Conservation (phyloP, 2,329 filamentous ascomycete genomes). For the Pseudogymnoascus sp. region DNA sequence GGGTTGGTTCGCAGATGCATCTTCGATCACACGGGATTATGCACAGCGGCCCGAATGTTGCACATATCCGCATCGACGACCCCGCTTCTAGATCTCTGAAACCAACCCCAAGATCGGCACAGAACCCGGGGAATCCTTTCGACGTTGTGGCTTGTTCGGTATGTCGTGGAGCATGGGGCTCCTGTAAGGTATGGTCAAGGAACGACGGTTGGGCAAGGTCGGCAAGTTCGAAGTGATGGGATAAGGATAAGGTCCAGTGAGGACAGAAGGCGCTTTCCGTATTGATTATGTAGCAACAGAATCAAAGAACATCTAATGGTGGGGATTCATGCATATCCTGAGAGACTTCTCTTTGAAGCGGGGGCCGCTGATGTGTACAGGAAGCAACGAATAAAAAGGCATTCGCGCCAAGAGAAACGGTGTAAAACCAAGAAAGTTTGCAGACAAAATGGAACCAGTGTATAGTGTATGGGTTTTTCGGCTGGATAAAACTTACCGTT, state of each 20-base stretch:
- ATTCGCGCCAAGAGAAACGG: neutral
- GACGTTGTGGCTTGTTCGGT: neutral
- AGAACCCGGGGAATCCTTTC: neutral
- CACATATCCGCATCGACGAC: neutral
- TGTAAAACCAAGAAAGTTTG: neutral
- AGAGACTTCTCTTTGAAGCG: neutral
- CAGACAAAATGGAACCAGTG: neutral
- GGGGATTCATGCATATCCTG: neutral
- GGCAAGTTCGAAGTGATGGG: neutral
- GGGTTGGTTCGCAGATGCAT: neutral
- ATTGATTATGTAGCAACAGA: neutral
- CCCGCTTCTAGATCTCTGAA: neutral
- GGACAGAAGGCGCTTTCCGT: neutral
- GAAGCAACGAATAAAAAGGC: neutral
- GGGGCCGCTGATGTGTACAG: neutral
- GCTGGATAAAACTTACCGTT: neutral
- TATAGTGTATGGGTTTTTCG: neutral
- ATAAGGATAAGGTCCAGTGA: neutral
- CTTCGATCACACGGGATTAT: neutral
- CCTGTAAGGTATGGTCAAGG: neutral
- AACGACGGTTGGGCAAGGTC: neutral
- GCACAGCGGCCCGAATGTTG: neutral
- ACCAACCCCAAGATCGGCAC: neutral
- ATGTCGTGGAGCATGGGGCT: neutral
- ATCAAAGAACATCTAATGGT: neutral